Evolutionary conservation across 2,329 filamentous ascomycete genomes (phyloP).

Genomic region (Trichoderma sp.): DNA sequence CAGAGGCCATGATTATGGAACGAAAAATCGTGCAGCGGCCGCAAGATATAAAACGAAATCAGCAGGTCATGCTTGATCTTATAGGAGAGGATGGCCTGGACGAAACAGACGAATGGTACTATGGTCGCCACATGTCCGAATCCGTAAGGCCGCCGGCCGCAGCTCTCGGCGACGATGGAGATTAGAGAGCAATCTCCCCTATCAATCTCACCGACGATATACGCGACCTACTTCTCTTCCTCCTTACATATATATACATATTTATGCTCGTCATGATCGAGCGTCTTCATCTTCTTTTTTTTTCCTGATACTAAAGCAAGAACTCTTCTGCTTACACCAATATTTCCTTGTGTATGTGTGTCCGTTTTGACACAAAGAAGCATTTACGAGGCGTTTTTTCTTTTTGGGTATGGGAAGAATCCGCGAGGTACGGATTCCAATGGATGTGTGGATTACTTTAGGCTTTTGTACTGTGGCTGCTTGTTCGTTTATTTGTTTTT

Average conservation of each 20-base stretch:
- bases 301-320: slow-evolving; percentile 8
- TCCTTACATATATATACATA: not conserved
- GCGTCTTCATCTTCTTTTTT: slow-evolving; percentile 7
- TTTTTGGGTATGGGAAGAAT: slow-evolving; percentile 4
- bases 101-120: slow-evolving; percentile 66
- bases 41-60: slow-evolving; percentile 66
- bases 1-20: slow-evolving; percentile 64
- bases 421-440: not conserved
- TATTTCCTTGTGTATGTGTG: slow-evolving; percentile 26
- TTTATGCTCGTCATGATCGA: slow-evolving; percentile 5
- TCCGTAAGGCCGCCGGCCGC: slow-evolving; percentile 57
- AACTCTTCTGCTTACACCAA: not conserved
- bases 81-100: slow-evolving; percentile 64
- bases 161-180: slow-evolving; percentile 57
- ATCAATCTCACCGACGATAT: not conserved
- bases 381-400: slow-evolving; percentile 29
- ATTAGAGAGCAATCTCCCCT: slow-evolving; percentile 27
- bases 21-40: slow-evolving; percentile 61
- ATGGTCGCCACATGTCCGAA: slow-evolving; percentile 57
- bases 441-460: slow-evolving; percentile 19
- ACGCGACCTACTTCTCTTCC: not conserved
- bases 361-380: slow-evolving; percentile 16
- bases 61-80: slow-evolving; percentile 65
- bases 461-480: not conserved
- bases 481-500: not conserved